A percentile compares a stretch with the other conserved stretches of the same genome.
Conservation (phyloP, 202 grass and related monocot genomes). For the Musa balbisiana region DNA sequence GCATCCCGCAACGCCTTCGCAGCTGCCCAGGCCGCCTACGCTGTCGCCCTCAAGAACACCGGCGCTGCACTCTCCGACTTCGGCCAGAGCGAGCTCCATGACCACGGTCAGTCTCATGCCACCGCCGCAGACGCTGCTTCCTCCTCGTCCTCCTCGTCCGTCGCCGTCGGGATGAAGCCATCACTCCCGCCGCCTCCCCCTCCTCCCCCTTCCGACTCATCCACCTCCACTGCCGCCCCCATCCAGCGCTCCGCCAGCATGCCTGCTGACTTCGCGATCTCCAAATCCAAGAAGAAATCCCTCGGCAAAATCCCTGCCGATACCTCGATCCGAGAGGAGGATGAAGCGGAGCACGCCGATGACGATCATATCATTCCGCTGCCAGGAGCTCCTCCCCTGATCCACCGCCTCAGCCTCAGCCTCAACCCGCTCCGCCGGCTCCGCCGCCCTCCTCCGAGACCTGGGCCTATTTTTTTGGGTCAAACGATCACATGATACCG, state of each 20-base stretch:
- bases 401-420: conserved; percentile 32
- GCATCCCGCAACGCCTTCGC: conserved; percentile 69
- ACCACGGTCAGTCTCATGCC: conserved; percentile 16
- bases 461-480: conserved; percentile 64
- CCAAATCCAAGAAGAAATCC: conserved; percentile 24
- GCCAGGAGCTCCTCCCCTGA: conserved; percentile 28
- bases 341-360: conserved; percentile 45
- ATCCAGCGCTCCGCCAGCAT: conserved; percentile 72
- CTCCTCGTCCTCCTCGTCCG: conserved; percentile 25
- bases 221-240: conserved; percentile 12
- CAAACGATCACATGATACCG: conserved; percentile 37
- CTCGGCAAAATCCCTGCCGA: conserved; percentile 9
- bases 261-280: conserved; percentile 66
- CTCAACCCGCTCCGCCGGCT: conserved; percentile 16
- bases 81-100: conserved; percentile 45
- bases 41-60: conserved; percentile 63
- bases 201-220: conserved; percentile 17
- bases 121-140: conserved; percentile 24
- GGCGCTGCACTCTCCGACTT: conserved; percentile 77
- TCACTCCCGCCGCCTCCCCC: conserved; percentile 30
- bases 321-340: conserved; percentile 59
- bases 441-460: conserved; percentile 31
- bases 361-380: conserved; percentile 7
- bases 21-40: conserved; percentile 72
- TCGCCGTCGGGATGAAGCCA: conserved; percentile 18